phyloP scores from a whole-genome alignment of 2,329 filamentous ascomycete species.

The Dactylellina cionopaga region DNA sequence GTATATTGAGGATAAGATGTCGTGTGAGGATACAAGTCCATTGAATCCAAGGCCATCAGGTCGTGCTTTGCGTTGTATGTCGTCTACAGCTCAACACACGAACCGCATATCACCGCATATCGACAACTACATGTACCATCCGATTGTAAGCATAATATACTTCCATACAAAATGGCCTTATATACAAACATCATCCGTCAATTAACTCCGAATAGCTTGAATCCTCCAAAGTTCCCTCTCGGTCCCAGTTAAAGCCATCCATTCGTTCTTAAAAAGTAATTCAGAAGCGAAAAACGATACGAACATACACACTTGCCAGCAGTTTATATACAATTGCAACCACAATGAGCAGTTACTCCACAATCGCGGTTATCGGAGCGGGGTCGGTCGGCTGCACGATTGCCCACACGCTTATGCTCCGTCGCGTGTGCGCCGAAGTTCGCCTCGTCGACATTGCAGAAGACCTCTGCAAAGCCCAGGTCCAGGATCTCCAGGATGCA shows the following conservation, averaged over 20 bases:
- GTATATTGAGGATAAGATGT: neutral
- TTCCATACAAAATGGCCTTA: neutral
- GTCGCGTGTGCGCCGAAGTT: constrained; percentile 58
- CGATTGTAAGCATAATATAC: constrained; percentile 6
- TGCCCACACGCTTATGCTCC: constrained; percentile 58
- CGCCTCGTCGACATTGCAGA: constrained; percentile 59
- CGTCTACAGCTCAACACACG: constrained; percentile 51
- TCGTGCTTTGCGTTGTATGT: constrained; percentile 37
- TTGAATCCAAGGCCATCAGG: neutral
- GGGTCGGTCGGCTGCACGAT: constrained; percentile 59
- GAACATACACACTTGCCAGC: constrained; percentile 1
- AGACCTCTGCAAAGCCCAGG: constrained; percentile 58
- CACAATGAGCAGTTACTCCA: constrained; percentile 35
- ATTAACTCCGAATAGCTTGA: neutral
- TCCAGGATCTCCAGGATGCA: constrained; percentile 58
- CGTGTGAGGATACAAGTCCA: neutral
- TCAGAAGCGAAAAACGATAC: constrained; percentile 1
- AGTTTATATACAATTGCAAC: constrained; percentile 1
- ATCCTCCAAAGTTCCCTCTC: constrained; percentile 16
- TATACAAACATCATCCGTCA: neutral
- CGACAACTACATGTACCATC: neutral
- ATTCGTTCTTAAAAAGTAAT: constrained; percentile 22
- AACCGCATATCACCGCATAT: constrained; percentile 26
- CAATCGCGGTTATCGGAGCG: constrained; percentile 55
- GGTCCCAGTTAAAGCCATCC: constrained; percentile 23